A percentile compares a stretch with the other conserved stretches of the same genome.
Evolutionary conservation across 2,329 filamentous ascomycete species (phyloP).

Genomic region (Neonectria faginata): DNA sequence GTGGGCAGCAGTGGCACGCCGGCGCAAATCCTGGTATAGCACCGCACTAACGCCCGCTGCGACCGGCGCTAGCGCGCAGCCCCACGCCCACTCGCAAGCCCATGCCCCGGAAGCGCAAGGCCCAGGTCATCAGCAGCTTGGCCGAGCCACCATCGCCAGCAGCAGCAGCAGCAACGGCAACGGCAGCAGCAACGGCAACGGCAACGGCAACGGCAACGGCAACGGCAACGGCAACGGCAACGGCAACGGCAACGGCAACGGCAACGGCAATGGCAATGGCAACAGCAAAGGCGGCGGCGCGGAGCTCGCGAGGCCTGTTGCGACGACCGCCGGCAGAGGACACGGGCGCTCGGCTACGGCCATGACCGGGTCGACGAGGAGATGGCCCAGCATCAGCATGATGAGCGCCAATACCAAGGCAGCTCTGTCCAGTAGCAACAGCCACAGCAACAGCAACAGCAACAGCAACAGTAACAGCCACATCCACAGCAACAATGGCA

Average conservation of each 20-base stretch:
- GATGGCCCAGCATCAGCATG: not conserved
- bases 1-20: slow-evolving; percentile 19
- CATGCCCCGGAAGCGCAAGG: not conserved
- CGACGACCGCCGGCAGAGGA: not conserved
- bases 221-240: not conserved
- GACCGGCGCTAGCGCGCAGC: slow-evolving; percentile 21
- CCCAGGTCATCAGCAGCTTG: slow-evolving; percentile 1
- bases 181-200: not conserved
- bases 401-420: not conserved
- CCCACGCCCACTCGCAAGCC: slow-evolving; percentile 9
- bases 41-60: slow-evolving; percentile 21
- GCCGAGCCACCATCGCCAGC: slow-evolving; percentile 6
- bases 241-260: too few relatives aligned
- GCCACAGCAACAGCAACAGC: not conserved
- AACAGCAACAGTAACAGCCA: too few relatives aligned
- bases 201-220: not conserved
- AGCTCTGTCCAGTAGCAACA: not conserved
- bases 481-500: too few relatives aligned
- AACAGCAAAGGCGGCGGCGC: not conserved
- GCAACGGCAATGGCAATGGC: slow-evolving; percentile 1
- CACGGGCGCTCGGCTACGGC: not conserved
- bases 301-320: not conserved
- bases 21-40: slow-evolving; percentile 12
- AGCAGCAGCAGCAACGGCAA: not conserved
- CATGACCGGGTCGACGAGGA: not conserved